A percentile compares a stretch with the other conserved stretches of the same genome.
Evolutionary conservation across 2,329 filamentous ascomycete genomes (phyloP).

Genomic region (Ceratocystis cacaofunesta): DNA sequence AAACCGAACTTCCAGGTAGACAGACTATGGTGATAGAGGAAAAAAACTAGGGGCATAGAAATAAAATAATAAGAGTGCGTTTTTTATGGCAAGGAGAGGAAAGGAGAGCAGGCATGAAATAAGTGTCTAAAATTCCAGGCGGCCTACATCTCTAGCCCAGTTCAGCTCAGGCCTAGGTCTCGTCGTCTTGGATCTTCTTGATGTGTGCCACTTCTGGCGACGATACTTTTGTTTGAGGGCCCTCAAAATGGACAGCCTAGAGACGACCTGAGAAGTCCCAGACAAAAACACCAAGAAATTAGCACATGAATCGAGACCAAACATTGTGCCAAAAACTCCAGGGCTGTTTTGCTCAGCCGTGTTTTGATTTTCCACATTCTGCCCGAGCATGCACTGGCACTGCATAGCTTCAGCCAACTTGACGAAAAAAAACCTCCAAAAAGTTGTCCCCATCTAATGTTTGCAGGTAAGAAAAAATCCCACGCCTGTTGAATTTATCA

Average conservation of each 20-base stretch:
- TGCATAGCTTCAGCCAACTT: background rate
- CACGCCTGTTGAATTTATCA: conserved; percentile 3
- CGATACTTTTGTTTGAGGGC: background rate
- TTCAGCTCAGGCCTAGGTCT: background rate
- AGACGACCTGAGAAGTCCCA: background rate
- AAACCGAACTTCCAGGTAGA: background rate
- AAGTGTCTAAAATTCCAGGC: background rate
- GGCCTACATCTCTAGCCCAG: background rate
- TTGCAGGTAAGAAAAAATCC: conserved; percentile 1
- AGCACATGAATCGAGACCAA: background rate
- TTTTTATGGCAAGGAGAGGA: background rate
- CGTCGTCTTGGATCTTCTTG: background rate
- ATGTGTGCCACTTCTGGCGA: background rate
- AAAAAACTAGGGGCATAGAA: background rate
- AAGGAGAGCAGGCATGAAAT: background rate
- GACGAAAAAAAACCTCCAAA: conserved; percentile 1
- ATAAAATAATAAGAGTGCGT: background rate
- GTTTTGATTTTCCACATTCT: no score
- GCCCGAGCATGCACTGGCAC: background rate
- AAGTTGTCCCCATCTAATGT: background rate
- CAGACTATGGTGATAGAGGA: background rate
- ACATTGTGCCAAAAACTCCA: no score
- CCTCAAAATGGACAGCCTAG: background rate
- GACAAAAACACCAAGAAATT: background rate
- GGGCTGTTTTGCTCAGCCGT: no score